A percentile compares a stretch with the other conserved stretches of the same genome.
These are phyloP conservation scores for Monosporozyma siamensis DNA, from an alignment of 805 yeast species.

Conservation along the genomic window DNA sequence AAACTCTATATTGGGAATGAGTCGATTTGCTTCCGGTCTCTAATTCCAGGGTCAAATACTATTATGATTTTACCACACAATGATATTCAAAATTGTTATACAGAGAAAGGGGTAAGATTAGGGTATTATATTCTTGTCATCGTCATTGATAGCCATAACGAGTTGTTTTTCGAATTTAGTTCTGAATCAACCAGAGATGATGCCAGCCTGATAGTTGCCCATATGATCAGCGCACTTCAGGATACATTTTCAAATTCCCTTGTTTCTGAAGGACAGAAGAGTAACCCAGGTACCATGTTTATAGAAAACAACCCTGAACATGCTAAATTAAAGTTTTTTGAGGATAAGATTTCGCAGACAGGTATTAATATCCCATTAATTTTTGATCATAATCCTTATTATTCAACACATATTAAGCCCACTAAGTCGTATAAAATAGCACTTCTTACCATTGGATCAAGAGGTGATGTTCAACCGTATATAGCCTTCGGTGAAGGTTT, in stretches of 20 bases:
- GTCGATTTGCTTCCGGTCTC: slow-evolving; percentile 69
- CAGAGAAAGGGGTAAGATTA: slow-evolving; percentile 60
- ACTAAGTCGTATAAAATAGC: slow-evolving; percentile 48
- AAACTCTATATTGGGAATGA: slow-evolving; percentile 63
- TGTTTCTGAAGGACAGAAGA: not conserved
- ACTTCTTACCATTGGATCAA: slow-evolving; percentile 80
- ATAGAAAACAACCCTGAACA: slow-evolving; percentile 30
- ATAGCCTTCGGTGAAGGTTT: slow-evolving; percentile 81
- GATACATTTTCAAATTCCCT: not conserved
- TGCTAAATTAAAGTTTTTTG: slow-evolving; percentile 58
- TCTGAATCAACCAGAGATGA: slow-evolving; percentile 59
- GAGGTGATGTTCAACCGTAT: slow-evolving; percentile 97
- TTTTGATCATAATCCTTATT: slow-evolving; percentile 53
- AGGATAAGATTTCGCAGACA: slow-evolving; percentile 51
- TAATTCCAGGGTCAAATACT: slow-evolving; percentile 68
- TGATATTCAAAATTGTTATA: slow-evolving; percentile 62
- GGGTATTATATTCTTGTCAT: slow-evolving; percentile 64
- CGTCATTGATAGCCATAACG: slow-evolving; percentile 66
- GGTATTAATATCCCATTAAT: slow-evolving; percentile 64
- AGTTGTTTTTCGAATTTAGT: slow-evolving; percentile 69
- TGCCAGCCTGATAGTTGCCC: slow-evolving; percentile 44
- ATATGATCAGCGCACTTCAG: not conserved
- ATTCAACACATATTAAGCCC: slow-evolving; percentile 45
- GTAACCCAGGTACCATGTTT: not conserved
- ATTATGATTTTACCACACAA: slow-evolving; percentile 72